Base-by-base conservation (phyloP, 805 yeast species). In the Wickerhamiella alocasiicola region DNA sequence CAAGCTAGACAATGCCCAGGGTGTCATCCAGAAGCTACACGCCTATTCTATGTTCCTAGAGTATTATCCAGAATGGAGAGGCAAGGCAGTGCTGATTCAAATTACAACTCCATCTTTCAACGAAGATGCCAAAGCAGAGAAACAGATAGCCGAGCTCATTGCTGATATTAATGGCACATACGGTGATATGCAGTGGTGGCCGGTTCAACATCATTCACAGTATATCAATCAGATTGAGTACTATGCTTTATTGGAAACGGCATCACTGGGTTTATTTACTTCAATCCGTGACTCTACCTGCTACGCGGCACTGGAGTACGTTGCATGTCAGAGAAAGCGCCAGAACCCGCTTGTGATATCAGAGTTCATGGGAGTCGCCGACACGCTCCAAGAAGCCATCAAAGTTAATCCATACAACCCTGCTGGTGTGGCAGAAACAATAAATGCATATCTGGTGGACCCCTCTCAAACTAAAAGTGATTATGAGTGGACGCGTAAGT, bases 321-420 rank as follows among this genome's bases (percentile, higher is more conserved):
- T 87, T 33, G 76, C 87, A 32, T 82, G 95, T 50, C 77, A 82
- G 53, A 64, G 72, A 46, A 54, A 58, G 27, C 71, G 76, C 46
- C 65, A 68, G 46, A 72, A 81, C 2, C 95, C 97, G 0, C 68
- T 93, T 54, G 75, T 91, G 28, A 63, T 91, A 33, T 81, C 95
- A 17, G 99, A 91, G 63, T 91, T 91, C 56, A 81, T 94, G 42
- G 99, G 98, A 33, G 77, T 93, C 3, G 82, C 95, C 0, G 59
- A 57, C 26, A 44, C 53, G n/a, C 46, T 65, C 16, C 44, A 49
- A 9, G 67, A 62, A 19, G 65, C 66, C n/a, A 68, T 82, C 38
- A 72, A 80, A 48, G 91, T 91, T 26, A 91, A 91, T 52, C 99
- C 99, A 6, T 91, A 96, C 95, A 97, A 91, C 62, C 70, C 93